Conservation (phyloP, 495 filamentous ascomycete genomes). For the Xylaria bambusicola region DNA sequence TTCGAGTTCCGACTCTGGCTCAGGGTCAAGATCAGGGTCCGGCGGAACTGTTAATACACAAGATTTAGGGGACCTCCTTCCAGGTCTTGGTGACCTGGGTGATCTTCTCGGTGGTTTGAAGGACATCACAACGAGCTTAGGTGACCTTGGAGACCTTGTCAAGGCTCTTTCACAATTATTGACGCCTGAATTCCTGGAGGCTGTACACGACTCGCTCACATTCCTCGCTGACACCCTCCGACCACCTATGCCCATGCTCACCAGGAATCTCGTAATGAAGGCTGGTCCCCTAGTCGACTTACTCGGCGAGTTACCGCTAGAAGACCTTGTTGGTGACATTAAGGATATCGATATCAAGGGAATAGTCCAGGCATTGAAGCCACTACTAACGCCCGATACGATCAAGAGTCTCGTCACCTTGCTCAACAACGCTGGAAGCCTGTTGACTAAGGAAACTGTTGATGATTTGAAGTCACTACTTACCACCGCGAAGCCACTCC, state of each 20-base stretch:
- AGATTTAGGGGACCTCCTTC: conserved; percentile 29
- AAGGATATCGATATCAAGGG: conserved; percentile 47
- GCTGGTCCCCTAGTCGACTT: conserved; percentile 33
- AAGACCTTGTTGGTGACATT: conserved; percentile 32
- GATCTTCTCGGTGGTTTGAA: conserved; percentile 28
- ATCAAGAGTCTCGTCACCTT: conserved; percentile 47
- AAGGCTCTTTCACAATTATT: conserved; percentile 29
- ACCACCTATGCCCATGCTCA: conserved; percentile 33
- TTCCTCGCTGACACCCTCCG: conserved; percentile 34
- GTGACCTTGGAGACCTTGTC: conserved; percentile 27
- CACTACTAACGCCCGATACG: conserved; percentile 44
- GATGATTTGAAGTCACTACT: conserved; percentile 44
- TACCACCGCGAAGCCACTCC: conserved; percentile 29
- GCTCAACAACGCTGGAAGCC: conserved; percentile 42
- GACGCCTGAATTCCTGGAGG: conserved; percentile 34
- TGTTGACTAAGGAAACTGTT: conserved; percentile 45
- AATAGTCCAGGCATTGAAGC: conserved; percentile 41
- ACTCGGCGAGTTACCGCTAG: conserved; percentile 31
- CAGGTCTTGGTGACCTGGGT: conserved; percentile 31
- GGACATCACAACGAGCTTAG: conserved; percentile 23
- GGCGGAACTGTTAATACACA: conserved; percentile 17
- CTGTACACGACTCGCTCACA: conserved; percentile 36
- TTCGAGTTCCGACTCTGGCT: background rate
- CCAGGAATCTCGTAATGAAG: conserved; percentile 32
- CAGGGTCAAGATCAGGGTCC: conserved; percentile 4